phyloP scores from a whole-genome alignment of 257 asterid species.

The Striga asiatica region DNA sequence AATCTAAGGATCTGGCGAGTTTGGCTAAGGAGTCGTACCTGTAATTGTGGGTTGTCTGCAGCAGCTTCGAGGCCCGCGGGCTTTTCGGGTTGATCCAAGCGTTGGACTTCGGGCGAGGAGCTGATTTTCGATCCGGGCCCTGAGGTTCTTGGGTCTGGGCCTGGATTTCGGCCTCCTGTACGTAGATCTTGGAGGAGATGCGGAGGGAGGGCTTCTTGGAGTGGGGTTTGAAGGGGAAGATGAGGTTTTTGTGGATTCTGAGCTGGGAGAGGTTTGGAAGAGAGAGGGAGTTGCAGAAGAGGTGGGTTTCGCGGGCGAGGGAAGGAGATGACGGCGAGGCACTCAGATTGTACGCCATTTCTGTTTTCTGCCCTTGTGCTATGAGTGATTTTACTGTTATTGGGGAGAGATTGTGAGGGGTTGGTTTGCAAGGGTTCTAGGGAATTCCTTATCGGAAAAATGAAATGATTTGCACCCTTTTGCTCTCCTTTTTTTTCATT shows the following conservation, averaged over 20 bases:
- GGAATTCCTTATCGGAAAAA: no score
- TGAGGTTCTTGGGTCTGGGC: slow-evolving; percentile 18
- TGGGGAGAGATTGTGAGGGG: not conserved
- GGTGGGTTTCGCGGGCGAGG: slow-evolving; percentile 28
- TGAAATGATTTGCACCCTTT: no score
- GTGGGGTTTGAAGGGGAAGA: slow-evolving; percentile 23
- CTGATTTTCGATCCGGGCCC: slow-evolving; percentile 19
- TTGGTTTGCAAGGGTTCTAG: no score
- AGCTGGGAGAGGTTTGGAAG: slow-evolving; percentile 24
- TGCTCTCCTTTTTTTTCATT: no score
- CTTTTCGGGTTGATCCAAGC: slow-evolving; percentile 85
- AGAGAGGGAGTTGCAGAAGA: slow-evolving; percentile 31
- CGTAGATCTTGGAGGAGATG: slow-evolving; percentile 23
- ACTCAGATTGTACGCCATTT: slow-evolving; percentile 42
- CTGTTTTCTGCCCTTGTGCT: not conserved
- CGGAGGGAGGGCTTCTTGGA: slow-evolving; percentile 16
- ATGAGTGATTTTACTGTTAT: not conserved
- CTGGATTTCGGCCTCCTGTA: slow-evolving; percentile 24
- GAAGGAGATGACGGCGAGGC: slow-evolving; percentile 35
- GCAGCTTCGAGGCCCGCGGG: slow-evolving; percentile 46
- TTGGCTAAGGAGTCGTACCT: slow-evolving; percentile 55
- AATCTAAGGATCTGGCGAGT: slow-evolving; percentile 44
- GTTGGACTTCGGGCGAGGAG: slow-evolving; percentile 31
- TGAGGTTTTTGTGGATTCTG: slow-evolving; percentile 18
- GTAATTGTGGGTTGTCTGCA: slow-evolving; percentile 35